A percentile compares a stretch with the other conserved stretches of the same genome.
These are phyloP conservation scores for Paxillus rubicundulus DNA, from an alignment of 768 basidiomycete genomes.

Conservation along the genomic window DNA sequence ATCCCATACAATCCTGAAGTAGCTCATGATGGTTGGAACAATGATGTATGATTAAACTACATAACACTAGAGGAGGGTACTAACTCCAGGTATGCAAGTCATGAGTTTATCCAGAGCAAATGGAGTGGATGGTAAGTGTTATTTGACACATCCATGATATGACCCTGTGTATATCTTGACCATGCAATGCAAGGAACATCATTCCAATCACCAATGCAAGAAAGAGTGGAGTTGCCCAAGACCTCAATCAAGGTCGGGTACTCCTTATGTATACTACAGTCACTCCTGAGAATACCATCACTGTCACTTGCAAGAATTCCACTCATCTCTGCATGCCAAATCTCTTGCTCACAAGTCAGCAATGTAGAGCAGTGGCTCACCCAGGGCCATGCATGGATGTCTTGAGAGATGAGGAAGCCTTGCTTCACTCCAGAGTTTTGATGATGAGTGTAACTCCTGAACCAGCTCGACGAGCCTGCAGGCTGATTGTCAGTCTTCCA, in stretches of 20 bases:
- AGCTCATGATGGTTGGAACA: conserved; percentile 86
- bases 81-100: no score
- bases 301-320: conserved; percentile 29
- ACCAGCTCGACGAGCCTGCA: conserved; percentile 48
- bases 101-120: conserved; percentile 22
- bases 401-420: conserved; percentile 35
- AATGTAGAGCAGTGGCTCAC: conserved; percentile 7
- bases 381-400: conserved; percentile 6
- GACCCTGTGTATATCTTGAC: conserved; percentile 1
- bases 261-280: conserved; percentile 24
- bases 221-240: conserved; percentile 46
- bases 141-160: conserved; percentile 2
- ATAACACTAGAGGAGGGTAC: conserved; percentile 90
- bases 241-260: conserved; percentile 20
- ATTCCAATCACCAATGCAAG: conserved; percentile 41
- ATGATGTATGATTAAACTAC: conserved; percentile 98
- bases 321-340: conserved; percentile 23
- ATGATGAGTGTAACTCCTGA: conserved; percentile 40
- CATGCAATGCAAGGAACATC: conserved; percentile 28
- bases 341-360: conserved; percentile 16
- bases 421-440: conserved; percentile 42
- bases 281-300: conserved; percentile 26
- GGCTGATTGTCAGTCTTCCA: conserved; percentile 46
- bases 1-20: conserved; percentile 99
- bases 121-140: conserved; percentile 21